phyloP scores from a whole-genome alignment of 225 moss, liverwort and hornwort species.

The Physcomitrellopsis africana region DNA sequence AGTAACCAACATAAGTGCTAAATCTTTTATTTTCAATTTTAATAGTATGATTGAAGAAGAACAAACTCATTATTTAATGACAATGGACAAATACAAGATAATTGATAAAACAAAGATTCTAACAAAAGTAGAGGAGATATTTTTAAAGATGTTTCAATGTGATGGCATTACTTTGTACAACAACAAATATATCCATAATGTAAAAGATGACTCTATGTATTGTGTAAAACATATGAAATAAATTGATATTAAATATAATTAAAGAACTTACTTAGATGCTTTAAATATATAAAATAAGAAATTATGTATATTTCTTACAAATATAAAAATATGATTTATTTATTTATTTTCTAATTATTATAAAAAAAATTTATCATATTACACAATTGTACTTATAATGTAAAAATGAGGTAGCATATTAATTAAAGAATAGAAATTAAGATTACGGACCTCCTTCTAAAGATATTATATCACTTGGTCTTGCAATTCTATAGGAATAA shows the following conservation, averaged over 20 bases:
- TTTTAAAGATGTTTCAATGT: conserved; percentile 34
- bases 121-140: conserved; percentile 6
- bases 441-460: no score
- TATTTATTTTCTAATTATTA: no score
- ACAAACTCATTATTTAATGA: not conserved
- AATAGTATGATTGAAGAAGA: conserved; percentile 8
- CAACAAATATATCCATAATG: conserved; percentile 42
- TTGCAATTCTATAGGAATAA: no score
- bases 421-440: no score
- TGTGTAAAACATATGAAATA: conserved; percentile 47
- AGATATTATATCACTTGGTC: no score
- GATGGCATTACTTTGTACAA: conserved; percentile 51
- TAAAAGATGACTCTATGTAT: conserved; percentile 41
- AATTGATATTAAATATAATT: no score
- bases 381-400: no score
- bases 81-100: conserved; percentile 1
- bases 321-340: no score
- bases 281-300: conserved; percentile 17
- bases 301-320: conserved; percentile 8
- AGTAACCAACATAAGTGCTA: conserved; percentile 11
- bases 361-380: no score
- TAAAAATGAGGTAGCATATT: no score
- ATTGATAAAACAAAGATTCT: conserved; percentile 1
- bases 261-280: conserved; percentile 8
- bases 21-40: not conserved